Evolutionary conservation across 768 basidiomycete genomes (phyloP).

Genomic region (Termitomyces sp.): DNA sequence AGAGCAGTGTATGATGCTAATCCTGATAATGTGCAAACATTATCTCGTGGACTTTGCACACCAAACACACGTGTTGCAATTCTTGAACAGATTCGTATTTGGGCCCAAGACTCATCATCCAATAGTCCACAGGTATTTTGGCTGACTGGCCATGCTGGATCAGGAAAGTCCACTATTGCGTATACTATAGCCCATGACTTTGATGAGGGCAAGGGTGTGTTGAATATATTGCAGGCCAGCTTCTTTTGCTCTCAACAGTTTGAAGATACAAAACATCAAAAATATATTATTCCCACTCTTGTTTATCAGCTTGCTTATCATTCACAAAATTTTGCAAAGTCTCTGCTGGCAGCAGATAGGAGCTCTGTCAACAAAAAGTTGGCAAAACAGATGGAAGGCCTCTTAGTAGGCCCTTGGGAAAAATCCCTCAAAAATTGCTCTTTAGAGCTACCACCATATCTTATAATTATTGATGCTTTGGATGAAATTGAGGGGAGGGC

Average conservation of each 20-base stretch:
- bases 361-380: background rate
- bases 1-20: too few species aligned
- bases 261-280: too few species aligned
- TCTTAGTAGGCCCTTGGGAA: slow-evolving; percentile 2
- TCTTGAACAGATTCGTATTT: slow-evolving; percentile 11
- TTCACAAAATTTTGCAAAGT: too few species aligned
- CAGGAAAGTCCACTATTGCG: background rate
- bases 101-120: background rate
- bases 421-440: background rate
- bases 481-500: slow-evolving; percentile 9
- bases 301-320: too few species aligned
- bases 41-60: too few species aligned
- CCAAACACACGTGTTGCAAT: slow-evolving; percentile 24
- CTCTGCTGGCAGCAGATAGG: too few species aligned
- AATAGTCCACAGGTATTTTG: too few species aligned
- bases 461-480: slow-evolving; percentile 12
- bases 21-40: too few species aligned
- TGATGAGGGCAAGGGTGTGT: slow-evolving; percentile 15
- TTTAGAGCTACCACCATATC: slow-evolving; percentile 2
- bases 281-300: too few species aligned
- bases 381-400: slow-evolving; percentile 15
- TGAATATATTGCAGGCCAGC: slow-evolving; percentile 19
- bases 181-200: slow-evolving; percentile 9
- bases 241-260: too few species aligned
- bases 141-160: too few species aligned